A percentile compares a stretch with the other conserved stretches of the same genome.
Evolutionary conservation across 768 basidiomycete genomes (phyloP).

Genomic region (Cystofilobasidium bisporidii): DNA sequence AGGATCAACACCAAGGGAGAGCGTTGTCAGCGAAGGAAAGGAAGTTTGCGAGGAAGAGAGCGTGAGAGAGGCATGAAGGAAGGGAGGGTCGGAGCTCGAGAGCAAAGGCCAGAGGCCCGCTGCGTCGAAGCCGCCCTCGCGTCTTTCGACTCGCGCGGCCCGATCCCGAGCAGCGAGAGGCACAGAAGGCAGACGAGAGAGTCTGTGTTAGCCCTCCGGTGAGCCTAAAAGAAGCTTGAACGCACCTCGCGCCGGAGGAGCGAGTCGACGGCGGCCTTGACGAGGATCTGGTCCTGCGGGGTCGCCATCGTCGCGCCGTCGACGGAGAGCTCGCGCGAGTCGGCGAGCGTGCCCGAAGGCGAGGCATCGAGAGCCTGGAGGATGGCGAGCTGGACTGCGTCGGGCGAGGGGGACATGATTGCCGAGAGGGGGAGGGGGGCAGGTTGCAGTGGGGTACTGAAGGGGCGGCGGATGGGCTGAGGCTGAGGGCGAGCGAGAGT

Average conservation of each 20-base stretch:
- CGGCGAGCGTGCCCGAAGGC: conserved; percentile 46
- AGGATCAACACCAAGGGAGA: not conserved
- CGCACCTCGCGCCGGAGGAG: conserved; percentile 70
- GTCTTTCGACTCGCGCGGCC: no score
- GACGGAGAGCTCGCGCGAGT: conserved; percentile 59
- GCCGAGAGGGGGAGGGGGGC: not conserved
- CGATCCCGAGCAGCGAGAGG: no score
- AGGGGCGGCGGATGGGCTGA: not conserved
- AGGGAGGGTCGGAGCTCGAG: no score
- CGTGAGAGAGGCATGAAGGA: no score
- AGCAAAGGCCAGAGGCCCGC: no score
- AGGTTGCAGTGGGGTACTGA: not conserved
- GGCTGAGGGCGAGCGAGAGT: no score
- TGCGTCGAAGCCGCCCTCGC: no score
- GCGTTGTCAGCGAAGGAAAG: no score
- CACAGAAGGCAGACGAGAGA: no score
- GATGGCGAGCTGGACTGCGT: conserved; percentile 67
- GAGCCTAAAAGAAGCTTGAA: conserved; percentile 2
- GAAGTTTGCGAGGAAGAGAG: no score
- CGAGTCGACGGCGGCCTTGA: conserved; percentile 87
- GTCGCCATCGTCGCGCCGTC: conserved; percentile 51
- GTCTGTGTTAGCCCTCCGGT: no score
- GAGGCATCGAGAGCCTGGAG: conserved; percentile 59
- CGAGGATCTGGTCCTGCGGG: conserved; percentile 59
- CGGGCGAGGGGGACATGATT: conserved; percentile 35